phyloP scores from a whole-genome alignment of 805 yeast genomes.

The Candida incommunis region DNA sequence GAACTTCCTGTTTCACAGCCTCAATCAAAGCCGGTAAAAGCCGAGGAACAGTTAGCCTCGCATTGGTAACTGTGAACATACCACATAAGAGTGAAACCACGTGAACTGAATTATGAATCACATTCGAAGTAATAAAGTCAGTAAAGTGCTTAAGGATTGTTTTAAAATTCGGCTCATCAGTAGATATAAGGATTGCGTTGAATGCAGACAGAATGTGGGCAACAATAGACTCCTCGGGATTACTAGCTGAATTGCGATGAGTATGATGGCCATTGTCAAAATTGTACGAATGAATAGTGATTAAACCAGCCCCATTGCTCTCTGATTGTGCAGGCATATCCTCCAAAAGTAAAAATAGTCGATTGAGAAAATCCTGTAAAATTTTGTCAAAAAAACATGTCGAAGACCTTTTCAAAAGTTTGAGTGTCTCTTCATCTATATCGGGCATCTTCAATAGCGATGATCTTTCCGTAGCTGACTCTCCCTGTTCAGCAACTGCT shows the following conservation, averaged over 20 bases:
- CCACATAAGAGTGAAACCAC: slow-evolving; percentile 63
- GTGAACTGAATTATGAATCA: slow-evolving; percentile 43
- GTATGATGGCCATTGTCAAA: background rate
- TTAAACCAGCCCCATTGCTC: slow-evolving; percentile 25
- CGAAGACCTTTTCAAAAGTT: slow-evolving; percentile 54
- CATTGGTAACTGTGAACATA: slow-evolving; percentile 24
- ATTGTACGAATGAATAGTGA: slow-evolving; percentile 4
- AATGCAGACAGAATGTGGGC: background rate
- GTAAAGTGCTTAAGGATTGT: slow-evolving; percentile 16
- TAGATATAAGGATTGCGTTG: slow-evolving; percentile 1
- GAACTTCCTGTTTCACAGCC: background rate
- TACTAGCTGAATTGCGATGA: background rate
- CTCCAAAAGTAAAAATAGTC: slow-evolving; percentile 52
- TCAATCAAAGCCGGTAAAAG: background rate
- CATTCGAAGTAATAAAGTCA: slow-evolving; percentile 45
- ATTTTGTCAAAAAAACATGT: slow-evolving; percentile 56
- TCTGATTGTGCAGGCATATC: slow-evolving; percentile 46
- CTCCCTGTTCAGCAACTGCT: slow-evolving; percentile 15
- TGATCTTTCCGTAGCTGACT: slow-evolving; percentile 3
- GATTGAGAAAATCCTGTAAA: slow-evolving; percentile 38
- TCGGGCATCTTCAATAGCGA: slow-evolving; percentile 7
- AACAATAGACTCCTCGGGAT: background rate
- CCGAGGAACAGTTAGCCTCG: background rate
- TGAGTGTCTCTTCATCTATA: slow-evolving; percentile 31
- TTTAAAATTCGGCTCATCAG: slow-evolving; percentile 12